phyloP scores from a whole-genome alignment of 495 filamentous ascomycete species.

The Penicillium chermesinum region DNA sequence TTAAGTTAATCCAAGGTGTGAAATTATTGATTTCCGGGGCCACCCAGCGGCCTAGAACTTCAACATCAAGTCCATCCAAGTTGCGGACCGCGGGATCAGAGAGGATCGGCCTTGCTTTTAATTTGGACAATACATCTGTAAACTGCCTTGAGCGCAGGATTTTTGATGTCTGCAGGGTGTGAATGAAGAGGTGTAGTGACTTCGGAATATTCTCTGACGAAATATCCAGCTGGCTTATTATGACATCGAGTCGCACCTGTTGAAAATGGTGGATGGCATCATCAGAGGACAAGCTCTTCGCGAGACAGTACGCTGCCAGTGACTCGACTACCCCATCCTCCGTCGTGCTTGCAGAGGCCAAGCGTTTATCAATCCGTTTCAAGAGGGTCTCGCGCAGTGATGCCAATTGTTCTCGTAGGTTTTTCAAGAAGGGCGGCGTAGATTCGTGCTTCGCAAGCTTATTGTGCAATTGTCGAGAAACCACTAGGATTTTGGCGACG shows the following conservation, averaged over 20 bases:
- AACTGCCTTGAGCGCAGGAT: slow-evolving; percentile 66
- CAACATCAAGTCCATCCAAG: slow-evolving; percentile 70
- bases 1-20: slow-evolving; percentile 83
- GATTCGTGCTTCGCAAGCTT: slow-evolving; percentile 51
- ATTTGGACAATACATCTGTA: slow-evolving; percentile 58
- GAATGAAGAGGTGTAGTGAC: slow-evolving; percentile 66
- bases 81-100: slow-evolving; percentile 59
- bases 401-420: slow-evolving; percentile 56
- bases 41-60: slow-evolving; percentile 76
- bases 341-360: slow-evolving; percentile 49
- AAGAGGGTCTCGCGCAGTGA: slow-evolving; percentile 57
- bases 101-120: slow-evolving; percentile 67
- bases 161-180: slow-evolving; percentile 73
- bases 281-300: slow-evolving; percentile 72
- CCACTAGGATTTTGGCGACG: slow-evolving; percentile 74
- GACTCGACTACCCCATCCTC: slow-evolving; percentile 58
- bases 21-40: slow-evolving; percentile 79
- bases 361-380: slow-evolving; percentile 59
- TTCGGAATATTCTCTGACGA: slow-evolving; percentile 49
- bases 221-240: slow-evolving; percentile 51
- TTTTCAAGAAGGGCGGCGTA: slow-evolving; percentile 53
- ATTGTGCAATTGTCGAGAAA: slow-evolving; percentile 67
- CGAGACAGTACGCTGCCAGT: slow-evolving; percentile 76
- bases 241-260: slow-evolving; percentile 61
- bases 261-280: slow-evolving; percentile 83